These are phyloP conservation scores for Solanum bulbocastanum DNA, from an alignment of 257 asterid species.

Conservation along the genomic window DNA sequence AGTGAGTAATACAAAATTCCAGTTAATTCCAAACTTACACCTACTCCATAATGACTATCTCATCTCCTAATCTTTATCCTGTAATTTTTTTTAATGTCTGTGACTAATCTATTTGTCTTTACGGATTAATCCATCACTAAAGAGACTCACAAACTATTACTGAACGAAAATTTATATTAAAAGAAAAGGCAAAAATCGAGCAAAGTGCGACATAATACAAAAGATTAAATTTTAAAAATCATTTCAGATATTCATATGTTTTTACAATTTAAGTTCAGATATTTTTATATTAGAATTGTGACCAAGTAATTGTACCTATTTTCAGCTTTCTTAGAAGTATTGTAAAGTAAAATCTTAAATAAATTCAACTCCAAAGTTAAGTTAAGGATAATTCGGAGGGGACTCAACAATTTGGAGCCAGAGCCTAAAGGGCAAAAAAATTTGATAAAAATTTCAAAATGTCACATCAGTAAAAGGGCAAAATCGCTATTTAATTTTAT, in stretches of 20 bases:
- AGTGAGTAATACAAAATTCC: background rate
- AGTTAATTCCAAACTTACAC: background rate
- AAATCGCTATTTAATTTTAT: no score
- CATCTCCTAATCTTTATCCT: background rate
- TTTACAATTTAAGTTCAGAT: background rate
- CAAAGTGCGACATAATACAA: background rate
- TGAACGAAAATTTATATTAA: no score
- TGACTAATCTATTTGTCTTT: background rate
- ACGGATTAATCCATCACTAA: background rate
- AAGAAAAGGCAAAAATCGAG: background rate
- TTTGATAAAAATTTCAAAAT: accelerated
- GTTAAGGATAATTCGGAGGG: no score
- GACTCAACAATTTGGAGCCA: no score
- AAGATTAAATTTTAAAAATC: no score
- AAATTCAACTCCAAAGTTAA: no score
- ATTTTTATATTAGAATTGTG: background rate
- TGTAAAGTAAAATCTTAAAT: no score
- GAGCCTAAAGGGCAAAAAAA: no score
- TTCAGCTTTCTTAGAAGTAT: background rate
- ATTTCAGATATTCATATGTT: background rate
- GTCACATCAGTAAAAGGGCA: no score
- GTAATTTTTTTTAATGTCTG: background rate
- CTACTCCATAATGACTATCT: background rate
- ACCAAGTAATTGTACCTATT: background rate
- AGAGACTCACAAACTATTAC: background rate